Percentiles rank a stretch among this genome's conserved stretches.
Evolutionary conservation across 495 filamentous ascomycete species (phyloP).

Genomic region (Podospora bellae-mahoneyi): DNA sequence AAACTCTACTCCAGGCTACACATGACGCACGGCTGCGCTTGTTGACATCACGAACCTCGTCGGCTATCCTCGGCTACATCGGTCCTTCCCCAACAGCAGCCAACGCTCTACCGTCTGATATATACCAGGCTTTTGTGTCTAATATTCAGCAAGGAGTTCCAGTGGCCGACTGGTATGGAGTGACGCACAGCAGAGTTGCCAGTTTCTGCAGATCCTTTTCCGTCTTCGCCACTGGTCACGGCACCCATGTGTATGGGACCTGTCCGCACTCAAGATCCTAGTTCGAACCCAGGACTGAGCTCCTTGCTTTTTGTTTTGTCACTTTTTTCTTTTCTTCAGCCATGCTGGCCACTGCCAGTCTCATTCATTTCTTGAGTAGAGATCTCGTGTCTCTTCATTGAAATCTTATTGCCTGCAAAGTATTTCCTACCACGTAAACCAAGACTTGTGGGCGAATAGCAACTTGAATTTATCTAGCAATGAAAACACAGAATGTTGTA

Average conservation of each 20-base stretch:
- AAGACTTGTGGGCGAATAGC: too few relatives aligned
- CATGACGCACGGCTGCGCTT: not conserved
- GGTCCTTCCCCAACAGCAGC: not conserved
- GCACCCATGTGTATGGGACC: not conserved
- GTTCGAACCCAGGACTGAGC: not conserved
- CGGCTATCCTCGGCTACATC: not conserved
- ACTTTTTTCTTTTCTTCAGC: not conserved
- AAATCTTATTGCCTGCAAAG: too few relatives aligned
- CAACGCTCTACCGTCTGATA: not conserved
- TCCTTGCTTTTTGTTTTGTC: not conserved
- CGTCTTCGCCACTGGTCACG: not conserved
- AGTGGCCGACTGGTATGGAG: not conserved
- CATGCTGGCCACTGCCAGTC: not conserved
- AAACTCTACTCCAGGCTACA: not conserved
- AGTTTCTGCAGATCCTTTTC: not conserved
- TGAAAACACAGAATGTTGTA: too few relatives aligned
- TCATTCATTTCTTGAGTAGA: not conserved
- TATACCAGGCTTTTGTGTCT: not conserved
- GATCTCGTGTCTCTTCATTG: too few relatives aligned
- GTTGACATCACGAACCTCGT: not conserved
- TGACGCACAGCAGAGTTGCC: not conserved
- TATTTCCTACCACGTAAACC: too few relatives aligned
- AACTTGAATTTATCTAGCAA: too few relatives aligned
- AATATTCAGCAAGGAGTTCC: not conserved
- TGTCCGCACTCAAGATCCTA: not conserved